phyloP scores from a whole-genome alignment of 208 protist genomes.

The Acanthamoeba healyi region DNA sequence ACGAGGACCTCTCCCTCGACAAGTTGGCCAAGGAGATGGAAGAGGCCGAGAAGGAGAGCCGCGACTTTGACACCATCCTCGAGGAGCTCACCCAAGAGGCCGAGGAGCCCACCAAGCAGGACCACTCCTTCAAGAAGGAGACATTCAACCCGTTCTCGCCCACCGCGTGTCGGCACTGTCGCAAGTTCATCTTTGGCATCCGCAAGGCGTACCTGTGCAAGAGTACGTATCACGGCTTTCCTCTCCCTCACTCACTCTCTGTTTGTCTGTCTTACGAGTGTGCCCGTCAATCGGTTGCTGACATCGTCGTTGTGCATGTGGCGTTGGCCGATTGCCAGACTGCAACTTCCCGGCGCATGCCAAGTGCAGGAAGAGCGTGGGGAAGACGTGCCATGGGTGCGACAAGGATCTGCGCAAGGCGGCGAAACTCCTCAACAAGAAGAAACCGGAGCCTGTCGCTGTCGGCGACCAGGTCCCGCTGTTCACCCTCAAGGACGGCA shows the following conservation, averaged over 20 bases:
- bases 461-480: not conserved
- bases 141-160: conserved; percentile 1
- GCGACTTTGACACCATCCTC: not conserved
- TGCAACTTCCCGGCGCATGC: not conserved
- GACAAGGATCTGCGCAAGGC: not conserved
- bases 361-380: not conserved
- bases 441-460: not conserved
- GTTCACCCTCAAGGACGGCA: conserved; percentile 1
- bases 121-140: conserved; percentile 12
- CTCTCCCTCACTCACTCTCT: not conserved
- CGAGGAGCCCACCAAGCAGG: not conserved
- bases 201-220: not conserved
- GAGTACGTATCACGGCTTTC: not conserved
- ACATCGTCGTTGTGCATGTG: no score
- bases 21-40: conserved; percentile 8
- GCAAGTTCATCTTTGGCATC: conserved; percentile 13
- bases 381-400: not conserved
- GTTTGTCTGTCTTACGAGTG: not conserved
- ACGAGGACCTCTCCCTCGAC: not conserved
- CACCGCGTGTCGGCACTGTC: not conserved
- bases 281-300: no score
- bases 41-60: conserved; percentile 12
- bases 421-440: not conserved
- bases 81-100: not conserved
- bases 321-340: not conserved